Evolutionary conservation across 2,329 filamentous ascomycete genomes (phyloP).

Genomic region (Verticillium tricorpus): DNA sequence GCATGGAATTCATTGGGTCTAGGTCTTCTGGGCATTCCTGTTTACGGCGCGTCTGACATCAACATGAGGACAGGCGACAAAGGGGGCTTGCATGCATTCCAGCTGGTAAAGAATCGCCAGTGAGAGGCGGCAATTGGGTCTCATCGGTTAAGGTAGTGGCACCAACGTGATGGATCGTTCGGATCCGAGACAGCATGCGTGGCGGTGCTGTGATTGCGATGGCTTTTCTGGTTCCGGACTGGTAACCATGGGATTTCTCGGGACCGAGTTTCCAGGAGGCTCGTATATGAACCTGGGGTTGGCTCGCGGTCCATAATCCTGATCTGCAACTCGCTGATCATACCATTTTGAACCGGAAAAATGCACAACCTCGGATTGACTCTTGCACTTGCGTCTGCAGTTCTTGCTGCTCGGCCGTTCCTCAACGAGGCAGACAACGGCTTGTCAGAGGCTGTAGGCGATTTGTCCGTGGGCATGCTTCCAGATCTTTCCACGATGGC

Average conservation of each 20-base stretch:
- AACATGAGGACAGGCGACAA: not conserved
- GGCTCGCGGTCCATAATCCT: not conserved
- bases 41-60: not conserved
- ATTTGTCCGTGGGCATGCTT: conserved; percentile 18
- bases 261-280: not conserved
- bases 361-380: not conserved
- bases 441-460: not conserved
- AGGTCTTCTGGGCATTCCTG: not conserved
- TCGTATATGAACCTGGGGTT: not conserved
- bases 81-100: not conserved
- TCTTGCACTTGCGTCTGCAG: not conserved
- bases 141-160: not conserved
- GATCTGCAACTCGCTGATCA: not conserved
- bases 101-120: not conserved
- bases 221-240: not conserved
- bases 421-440: conserved; percentile 1
- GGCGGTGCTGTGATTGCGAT: not conserved
- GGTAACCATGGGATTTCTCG: not conserved
- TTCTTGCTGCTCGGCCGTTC: not conserved
- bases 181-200: not conserved
- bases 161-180: not conserved
- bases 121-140: not conserved
- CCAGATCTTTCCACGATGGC: conserved; percentile 33
- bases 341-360: not conserved
- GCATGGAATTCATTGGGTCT: not conserved